Percentiles rank a stretch among this genome's conserved stretches.
Conservation (phyloP, 306 rosid genomes). For the Corylus heterophylla region DNA sequence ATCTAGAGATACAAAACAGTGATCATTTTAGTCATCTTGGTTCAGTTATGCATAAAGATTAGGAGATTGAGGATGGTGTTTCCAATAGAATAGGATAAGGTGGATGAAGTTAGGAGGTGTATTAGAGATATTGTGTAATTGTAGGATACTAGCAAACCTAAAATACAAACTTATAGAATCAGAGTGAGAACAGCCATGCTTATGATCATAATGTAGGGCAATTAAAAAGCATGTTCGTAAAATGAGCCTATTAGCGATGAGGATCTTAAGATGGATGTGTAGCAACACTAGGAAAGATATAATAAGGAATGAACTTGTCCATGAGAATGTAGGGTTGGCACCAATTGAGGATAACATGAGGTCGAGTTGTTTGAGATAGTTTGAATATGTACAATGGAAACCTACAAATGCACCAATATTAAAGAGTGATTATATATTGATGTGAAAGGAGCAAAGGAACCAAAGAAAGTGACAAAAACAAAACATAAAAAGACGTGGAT, state of each 20-base stretch:
- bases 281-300: not conserved
- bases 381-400: too few relatives aligned
- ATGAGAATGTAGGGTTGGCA: not conserved
- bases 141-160: not conserved
- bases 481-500: not conserved
- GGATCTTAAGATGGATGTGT: not conserved
- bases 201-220: not conserved
- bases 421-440: not conserved
- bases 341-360: not conserved
- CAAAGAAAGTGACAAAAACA: not conserved
- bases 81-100: not conserved
- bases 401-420: not conserved
- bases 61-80: not conserved
- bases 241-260: not conserved
- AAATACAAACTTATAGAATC: too few relatives aligned
- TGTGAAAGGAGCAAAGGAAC: not conserved
- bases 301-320: too few relatives aligned
- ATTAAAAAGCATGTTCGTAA: not conserved
- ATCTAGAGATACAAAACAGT: not conserved
- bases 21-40: not conserved
- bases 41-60: slow-evolving; percentile 1
- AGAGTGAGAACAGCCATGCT: not conserved
- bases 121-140: too few relatives aligned
- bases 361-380: not conserved
- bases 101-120: too few relatives aligned